phyloP scores from a whole-genome alignment of 2,329 filamentous ascomycete genomes.

The Leptodontidium sp. region DNA sequence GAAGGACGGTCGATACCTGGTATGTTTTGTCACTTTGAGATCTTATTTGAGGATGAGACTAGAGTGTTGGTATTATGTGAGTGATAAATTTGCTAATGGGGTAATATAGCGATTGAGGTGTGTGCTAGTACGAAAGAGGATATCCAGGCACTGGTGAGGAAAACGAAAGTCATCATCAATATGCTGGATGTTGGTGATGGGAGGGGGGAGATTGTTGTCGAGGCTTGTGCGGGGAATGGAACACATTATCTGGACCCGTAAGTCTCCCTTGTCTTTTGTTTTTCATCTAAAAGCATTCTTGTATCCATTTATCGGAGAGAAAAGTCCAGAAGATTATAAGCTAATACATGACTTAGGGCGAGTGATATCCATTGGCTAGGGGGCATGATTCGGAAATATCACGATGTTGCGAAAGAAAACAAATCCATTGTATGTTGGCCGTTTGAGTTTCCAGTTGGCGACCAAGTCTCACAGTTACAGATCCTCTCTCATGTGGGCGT shows the following conservation, averaged over 20 bases:
- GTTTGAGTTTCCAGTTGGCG: neutral
- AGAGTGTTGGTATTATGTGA: too few relatives aligned
- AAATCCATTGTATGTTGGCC: constrained; percentile 16
- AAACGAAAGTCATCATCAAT: constrained; percentile 22
- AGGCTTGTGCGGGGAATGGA: constrained; percentile 24
- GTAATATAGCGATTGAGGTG: constrained; percentile 10
- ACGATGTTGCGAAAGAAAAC: constrained; percentile 21
- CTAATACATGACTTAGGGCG: neutral
- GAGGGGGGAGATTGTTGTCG: constrained; percentile 18
- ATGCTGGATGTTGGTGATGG: constrained; percentile 9
- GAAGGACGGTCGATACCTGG: neutral
- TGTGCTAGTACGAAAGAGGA: constrained; percentile 10
- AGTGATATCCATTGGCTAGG: constrained; percentile 22
- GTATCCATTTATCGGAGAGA: too few relatives aligned
- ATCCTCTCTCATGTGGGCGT: constrained; percentile 19
- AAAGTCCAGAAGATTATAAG: too few relatives aligned
- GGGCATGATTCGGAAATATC: constrained; percentile 25
- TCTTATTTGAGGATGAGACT: too few relatives aligned
- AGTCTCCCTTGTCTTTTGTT: neutral
- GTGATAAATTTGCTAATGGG: too few relatives aligned
- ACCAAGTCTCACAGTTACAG: constrained; percentile 13
- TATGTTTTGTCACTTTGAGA: constrained; percentile 5
- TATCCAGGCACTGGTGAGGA: constrained; percentile 11
- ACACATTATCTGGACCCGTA: constrained; percentile 24
- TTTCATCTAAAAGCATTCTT: too few relatives aligned